A percentile compares a stretch with the other conserved stretches of the same genome.
phyloP scores from a whole-genome alignment of 805 yeast species.

The Nakazawaea wyomingensis region DNA sequence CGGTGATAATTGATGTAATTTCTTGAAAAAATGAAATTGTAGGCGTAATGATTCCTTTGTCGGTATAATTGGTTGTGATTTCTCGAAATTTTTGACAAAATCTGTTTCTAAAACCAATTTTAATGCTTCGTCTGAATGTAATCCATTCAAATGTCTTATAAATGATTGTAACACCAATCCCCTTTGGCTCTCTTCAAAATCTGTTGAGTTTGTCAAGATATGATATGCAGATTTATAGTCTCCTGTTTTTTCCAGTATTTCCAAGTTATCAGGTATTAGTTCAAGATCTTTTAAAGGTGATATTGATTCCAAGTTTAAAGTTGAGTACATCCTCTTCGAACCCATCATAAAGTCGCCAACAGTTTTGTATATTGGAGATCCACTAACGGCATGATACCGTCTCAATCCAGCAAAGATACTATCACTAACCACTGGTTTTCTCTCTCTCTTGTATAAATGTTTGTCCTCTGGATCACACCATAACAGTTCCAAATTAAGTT shows the following conservation, averaged over 20 bases:
- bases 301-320: neutral
- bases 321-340: neutral
- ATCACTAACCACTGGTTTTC: slow-evolving; percentile 22
- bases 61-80: neutral
- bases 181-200: neutral
- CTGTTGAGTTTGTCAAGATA: neutral
- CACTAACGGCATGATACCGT: slow-evolving; percentile 34
- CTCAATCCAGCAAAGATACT: slow-evolving; percentile 42
- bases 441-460: slow-evolving; percentile 20
- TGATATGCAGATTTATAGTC: neutral
- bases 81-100: neutral
- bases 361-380: neutral
- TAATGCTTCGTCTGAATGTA: slow-evolving; percentile 1
- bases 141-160: slow-evolving; percentile 2
- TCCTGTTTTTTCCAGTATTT: neutral
- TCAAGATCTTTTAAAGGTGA: neutral
- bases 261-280: too few relatives aligned
- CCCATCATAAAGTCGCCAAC: neutral
- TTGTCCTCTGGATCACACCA: slow-evolving; percentile 48
- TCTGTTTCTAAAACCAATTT: neutral
- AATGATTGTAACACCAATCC: neutral
- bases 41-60: neutral
- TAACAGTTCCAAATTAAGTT: slow-evolving; percentile 64
- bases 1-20: slow-evolving; percentile 26
- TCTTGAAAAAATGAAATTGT: slow-evolving; percentile 22